A percentile compares a stretch with the other conserved stretches of the same genome.
Conservation (phyloP, 139 green algal species). For the Microglena sp. region DNA sequence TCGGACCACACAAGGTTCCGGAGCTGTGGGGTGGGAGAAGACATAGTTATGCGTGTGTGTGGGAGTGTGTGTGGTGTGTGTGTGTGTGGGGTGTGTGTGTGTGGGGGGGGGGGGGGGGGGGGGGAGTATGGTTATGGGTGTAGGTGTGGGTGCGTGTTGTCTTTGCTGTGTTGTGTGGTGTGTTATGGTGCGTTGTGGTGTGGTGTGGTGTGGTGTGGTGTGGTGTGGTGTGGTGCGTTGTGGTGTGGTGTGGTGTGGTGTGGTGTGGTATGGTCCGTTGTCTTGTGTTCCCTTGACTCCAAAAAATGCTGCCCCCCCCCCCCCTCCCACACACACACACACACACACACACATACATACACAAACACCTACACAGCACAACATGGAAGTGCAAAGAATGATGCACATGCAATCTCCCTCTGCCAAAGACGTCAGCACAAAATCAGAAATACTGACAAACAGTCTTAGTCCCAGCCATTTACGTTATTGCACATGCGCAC, state of each 20-base stretch:
- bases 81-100: not conserved
- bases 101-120: not conserved
- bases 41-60: not conserved
- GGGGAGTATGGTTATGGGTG: not conserved
- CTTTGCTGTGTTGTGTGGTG: not conserved
- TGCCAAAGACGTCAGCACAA: not conserved
- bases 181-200: not conserved
- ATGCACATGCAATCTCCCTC: not conserved
- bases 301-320: too few relatives aligned
- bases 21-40: conserved; percentile 33
- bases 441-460: not conserved
- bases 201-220: not conserved
- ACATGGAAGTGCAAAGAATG: not conserved
- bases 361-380: not conserved
- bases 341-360: not conserved
- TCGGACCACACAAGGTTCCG: conserved; percentile 82
- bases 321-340: not conserved
- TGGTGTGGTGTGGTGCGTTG: not conserved
- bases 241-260: not conserved
- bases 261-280: too few relatives aligned
- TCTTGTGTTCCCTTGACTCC: too few relatives aligned
- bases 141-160: not conserved
- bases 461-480: not conserved
- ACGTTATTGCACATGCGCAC: not conserved
- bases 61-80: not conserved